These are phyloP conservation scores for Diaporthe humulicola DNA, from an alignment of 2,329 filamentous ascomycete genomes.

Conservation along the genomic window DNA sequence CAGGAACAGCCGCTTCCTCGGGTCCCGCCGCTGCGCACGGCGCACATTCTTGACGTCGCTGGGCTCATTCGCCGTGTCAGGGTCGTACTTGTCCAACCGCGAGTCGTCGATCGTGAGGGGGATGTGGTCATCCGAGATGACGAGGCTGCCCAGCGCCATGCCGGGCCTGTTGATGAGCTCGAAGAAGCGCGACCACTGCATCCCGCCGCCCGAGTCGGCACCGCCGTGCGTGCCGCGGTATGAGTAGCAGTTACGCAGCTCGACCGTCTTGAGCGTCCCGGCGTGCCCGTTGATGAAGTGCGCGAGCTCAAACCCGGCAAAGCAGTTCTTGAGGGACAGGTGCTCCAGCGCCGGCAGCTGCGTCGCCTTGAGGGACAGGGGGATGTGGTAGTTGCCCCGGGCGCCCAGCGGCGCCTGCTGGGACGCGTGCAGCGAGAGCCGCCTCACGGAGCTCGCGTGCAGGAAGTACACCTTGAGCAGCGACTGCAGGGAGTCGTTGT, in stretches of 20 bases:
- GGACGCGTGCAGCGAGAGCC: conserved; percentile 36
- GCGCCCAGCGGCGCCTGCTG: conserved; percentile 38
- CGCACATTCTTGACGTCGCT: conserved; percentile 38
- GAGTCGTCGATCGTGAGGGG: conserved; percentile 36
- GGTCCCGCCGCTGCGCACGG: conserved; percentile 31
- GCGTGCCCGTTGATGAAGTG: conserved; percentile 39
- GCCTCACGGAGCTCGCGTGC: conserved; percentile 35
- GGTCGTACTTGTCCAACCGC: conserved; percentile 31
- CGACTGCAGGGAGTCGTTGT: conserved; percentile 38
- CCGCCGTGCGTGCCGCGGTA: conserved; percentile 34
- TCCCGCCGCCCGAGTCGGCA: conserved; percentile 19
- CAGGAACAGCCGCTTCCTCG: conserved; percentile 34
- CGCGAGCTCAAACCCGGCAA: conserved; percentile 39
- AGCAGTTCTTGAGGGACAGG: conserved; percentile 38
- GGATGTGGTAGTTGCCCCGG: conserved; percentile 37
- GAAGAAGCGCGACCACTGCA: conserved; percentile 39
- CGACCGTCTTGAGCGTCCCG: conserved; percentile 27
- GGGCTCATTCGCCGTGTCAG: conserved; percentile 35
- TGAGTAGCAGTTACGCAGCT: conserved; percentile 39
- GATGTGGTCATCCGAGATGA: conserved; percentile 35
- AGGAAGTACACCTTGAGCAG: conserved; percentile 39
- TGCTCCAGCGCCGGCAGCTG: conserved; percentile 37
- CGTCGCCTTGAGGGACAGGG: conserved; percentile 37
- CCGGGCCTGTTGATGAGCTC: conserved; percentile 32
- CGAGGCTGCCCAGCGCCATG: conserved; percentile 22